Evolutionary conservation across 2,329 filamentous ascomycete genomes (phyloP).

Genomic region (Daldinia eschscholtzii): DNA sequence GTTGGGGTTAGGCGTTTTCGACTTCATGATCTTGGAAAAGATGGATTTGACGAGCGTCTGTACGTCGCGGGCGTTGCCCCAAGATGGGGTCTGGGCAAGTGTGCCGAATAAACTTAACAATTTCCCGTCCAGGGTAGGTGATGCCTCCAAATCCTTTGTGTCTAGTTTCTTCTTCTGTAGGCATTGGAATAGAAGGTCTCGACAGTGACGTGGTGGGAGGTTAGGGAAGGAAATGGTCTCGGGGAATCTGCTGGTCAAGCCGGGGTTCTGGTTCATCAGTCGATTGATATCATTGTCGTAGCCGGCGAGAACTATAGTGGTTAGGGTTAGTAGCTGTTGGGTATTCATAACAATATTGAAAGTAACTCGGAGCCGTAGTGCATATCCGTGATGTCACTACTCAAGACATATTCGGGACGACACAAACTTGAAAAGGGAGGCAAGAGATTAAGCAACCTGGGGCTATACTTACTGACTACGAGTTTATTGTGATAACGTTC

Average conservation of each 20-base stretch:
- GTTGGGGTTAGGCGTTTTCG: slow-evolving; percentile 27
- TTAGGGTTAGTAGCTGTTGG: slow-evolving; percentile 8
- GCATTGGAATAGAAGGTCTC: slow-evolving; percentile 57
- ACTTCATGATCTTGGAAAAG: slow-evolving; percentile 59
- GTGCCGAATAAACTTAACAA: slow-evolving; percentile 35
- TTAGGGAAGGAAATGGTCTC: slow-evolving; percentile 69
- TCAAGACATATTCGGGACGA: not conserved
- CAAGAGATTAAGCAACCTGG: not conserved
- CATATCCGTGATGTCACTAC: not conserved
- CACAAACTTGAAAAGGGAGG: not conserved
- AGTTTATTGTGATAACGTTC: slow-evolving; percentile 69
- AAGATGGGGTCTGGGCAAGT: slow-evolving; percentile 64
- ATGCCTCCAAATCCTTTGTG: slow-evolving; percentile 45
- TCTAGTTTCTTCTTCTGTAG: slow-evolving; percentile 48
- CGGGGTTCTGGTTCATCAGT: slow-evolving; percentile 71
- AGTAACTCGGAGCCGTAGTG: not conserved
- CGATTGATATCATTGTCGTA: slow-evolving; percentile 76
- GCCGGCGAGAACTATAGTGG: slow-evolving; percentile 69
- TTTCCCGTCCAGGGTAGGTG: slow-evolving; percentile 35
- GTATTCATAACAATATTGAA: not conserved
- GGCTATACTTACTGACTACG: slow-evolving; percentile 61
- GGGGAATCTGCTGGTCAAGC: slow-evolving; percentile 74
- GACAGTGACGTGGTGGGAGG: slow-evolving; percentile 59
- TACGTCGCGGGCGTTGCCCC: slow-evolving; percentile 75
- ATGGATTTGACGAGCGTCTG: slow-evolving; percentile 65